These are phyloP conservation scores for Claviceps pazoutovae DNA, from an alignment of 2,329 filamentous ascomycete species.

Conservation along the genomic window DNA sequence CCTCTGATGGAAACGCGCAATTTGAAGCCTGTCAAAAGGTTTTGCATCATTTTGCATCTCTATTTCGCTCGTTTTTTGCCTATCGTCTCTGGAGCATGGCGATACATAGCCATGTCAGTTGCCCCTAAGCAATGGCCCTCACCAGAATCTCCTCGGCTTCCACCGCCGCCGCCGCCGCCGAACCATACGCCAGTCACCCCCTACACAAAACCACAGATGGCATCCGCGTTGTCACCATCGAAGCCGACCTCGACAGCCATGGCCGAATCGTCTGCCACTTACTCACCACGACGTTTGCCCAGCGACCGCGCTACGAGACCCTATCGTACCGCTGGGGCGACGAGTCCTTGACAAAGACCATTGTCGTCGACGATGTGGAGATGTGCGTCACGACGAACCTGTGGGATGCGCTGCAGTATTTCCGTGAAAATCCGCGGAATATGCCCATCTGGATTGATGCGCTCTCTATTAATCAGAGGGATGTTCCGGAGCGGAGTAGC, in stretches of 20 bases:
- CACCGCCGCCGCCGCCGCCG: background rate
- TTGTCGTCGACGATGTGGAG: constrained; percentile 6
- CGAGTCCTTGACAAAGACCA: constrained; percentile 1
- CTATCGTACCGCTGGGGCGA: constrained; percentile 12
- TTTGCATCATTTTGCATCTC: background rate
- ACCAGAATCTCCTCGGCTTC: background rate
- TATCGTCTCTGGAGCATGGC: background rate
- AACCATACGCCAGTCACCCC: constrained; percentile 2
- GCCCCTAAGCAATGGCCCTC: background rate
- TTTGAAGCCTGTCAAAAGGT: background rate
- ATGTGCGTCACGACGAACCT: constrained; percentile 8
- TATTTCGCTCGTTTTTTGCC: background rate
- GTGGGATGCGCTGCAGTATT: constrained; percentile 6
- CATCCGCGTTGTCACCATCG: constrained; percentile 7
- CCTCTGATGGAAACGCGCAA: background rate
- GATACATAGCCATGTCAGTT: too few species aligned
- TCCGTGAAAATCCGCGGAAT: constrained; percentile 3
- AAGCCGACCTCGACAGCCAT: background rate
- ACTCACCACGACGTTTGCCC: constrained; percentile 4
- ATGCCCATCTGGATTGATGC: constrained; percentile 11
- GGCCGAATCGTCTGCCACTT: constrained; percentile 4
- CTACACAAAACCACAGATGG: constrained; percentile 3
- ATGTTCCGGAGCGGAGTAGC: constrained; percentile 7
- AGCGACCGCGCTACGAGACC: constrained; percentile 8
- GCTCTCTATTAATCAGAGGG: constrained; percentile 9